A percentile compares a stretch with the other conserved stretches of the same genome.
Conservation (phyloP, 495 filamentous ascomycete species). For the Hyaloscypha hepaticicola region DNA sequence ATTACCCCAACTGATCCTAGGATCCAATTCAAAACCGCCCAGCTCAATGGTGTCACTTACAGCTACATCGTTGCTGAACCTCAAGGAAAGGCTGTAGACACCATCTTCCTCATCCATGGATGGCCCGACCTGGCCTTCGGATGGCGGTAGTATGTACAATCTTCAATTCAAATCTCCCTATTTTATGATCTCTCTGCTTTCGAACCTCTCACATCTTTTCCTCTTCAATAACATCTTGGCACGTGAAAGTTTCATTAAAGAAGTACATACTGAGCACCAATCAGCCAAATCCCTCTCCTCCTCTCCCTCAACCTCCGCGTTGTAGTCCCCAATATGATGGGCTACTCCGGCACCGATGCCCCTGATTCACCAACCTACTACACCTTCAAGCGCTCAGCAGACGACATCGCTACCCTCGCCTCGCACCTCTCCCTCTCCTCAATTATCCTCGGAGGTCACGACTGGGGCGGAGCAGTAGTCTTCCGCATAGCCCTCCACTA, state of each 20-base stretch:
- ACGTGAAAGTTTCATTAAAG: background rate
- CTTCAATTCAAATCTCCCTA: background rate
- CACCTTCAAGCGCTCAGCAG: conserved; percentile 64
- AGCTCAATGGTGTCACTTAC: conserved; percentile 64
- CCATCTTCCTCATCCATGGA: conserved; percentile 58
- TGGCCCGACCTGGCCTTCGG: background rate
- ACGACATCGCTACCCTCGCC: conserved; percentile 68
- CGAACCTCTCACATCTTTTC: background rate
- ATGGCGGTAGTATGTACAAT: background rate
- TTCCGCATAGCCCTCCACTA: conserved; percentile 66
- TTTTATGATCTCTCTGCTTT: background rate
- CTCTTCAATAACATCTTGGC: background rate
- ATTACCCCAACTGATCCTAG: conserved; percentile 64
- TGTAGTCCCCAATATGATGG: conserved; percentile 76
- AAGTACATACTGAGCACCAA: conserved; percentile 31
- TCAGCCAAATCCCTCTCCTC: conserved; percentile 74
- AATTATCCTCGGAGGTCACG: conserved; percentile 80
- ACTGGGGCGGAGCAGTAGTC: conserved; percentile 67
- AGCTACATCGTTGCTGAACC: conserved; percentile 65
- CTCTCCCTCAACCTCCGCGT: conserved; percentile 65
- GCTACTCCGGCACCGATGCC: conserved; percentile 73
- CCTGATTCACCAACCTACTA: conserved; percentile 55
- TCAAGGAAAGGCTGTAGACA: conserved; percentile 51
- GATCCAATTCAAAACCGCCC: conserved; percentile 58
- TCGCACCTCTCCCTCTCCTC: conserved; percentile 52